phyloP scores from a whole-genome alignment of 495 filamentous ascomycete species.

The Echria macrotheca region DNA sequence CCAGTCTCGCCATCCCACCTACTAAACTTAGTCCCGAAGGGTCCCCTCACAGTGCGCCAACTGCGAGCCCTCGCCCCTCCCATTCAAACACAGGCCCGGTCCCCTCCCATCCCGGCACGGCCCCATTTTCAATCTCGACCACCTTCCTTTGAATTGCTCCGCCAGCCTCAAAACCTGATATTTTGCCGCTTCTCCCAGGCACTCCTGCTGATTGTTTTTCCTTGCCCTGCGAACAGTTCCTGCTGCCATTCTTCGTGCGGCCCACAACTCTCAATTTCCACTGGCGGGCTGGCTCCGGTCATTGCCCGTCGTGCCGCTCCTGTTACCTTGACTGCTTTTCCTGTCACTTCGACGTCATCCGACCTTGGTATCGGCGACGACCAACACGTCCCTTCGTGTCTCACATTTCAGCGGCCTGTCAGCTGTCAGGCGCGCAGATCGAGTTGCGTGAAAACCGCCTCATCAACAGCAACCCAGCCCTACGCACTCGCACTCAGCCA shows the following conservation, averaged over 20 bases:
- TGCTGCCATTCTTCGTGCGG: background rate
- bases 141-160: constrained; percentile 15
- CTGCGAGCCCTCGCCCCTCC: background rate
- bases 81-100: constrained; percentile 12
- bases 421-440: too few relatives aligned
- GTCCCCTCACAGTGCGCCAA: constrained; percentile 11
- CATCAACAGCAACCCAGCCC: too few relatives aligned
- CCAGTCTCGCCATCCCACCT: constrained; percentile 3
- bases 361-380: background rate
- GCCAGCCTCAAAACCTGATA: constrained; percentile 27
- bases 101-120: constrained; percentile 4
- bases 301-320: constrained; percentile 6
- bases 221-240: background rate
- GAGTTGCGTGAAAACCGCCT: constrained; percentile 5
- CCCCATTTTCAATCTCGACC: constrained; percentile 17
- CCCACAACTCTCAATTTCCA: background rate
- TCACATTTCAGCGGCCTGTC: too few relatives aligned
- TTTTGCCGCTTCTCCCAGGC: constrained; percentile 22
- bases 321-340: too few relatives aligned
- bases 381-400: too few relatives aligned
- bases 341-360: constrained; percentile 13
- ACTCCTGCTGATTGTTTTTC: background rate
- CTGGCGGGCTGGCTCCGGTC: constrained; percentile 10
- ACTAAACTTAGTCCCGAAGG: constrained; percentile 4
- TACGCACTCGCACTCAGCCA: background rate